Conservation (phyloP, 345 rosid species). For the Salix brachista region DNA sequence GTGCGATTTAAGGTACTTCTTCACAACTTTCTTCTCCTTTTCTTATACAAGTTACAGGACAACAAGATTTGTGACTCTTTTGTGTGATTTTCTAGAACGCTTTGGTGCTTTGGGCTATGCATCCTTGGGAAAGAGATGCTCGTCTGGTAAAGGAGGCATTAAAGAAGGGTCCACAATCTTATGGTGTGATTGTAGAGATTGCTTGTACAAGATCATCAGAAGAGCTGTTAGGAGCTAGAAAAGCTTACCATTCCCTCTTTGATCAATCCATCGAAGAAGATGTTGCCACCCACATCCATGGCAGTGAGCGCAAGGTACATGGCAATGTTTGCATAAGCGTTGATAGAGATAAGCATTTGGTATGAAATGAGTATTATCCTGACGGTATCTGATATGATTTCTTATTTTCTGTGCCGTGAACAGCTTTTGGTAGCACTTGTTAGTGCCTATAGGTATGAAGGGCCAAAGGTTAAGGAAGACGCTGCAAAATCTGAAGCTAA, state of each 20-base stretch:
- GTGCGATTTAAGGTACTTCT: constrained; percentile 62
- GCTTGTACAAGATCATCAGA: constrained; percentile 80
- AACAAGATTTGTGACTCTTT: background rate
- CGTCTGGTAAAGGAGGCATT: constrained; percentile 65
- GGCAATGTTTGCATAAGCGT: too few relatives aligned
- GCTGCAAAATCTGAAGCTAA: constrained; percentile 63
- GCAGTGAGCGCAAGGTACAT: constrained; percentile 49
- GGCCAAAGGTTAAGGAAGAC: constrained; percentile 52
- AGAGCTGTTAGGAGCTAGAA: constrained; percentile 73
- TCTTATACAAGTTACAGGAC: background rate
- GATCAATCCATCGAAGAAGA: constrained; percentile 82
- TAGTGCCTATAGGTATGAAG: constrained; percentile 92
- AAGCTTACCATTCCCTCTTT: constrained; percentile 87
- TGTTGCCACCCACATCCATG: constrained; percentile 48
- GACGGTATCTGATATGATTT: background rate
- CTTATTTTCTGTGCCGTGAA: background rate
- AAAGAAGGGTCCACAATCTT: constrained; percentile 42
- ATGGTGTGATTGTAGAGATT: constrained; percentile 59
- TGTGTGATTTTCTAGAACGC: constrained; percentile 46
- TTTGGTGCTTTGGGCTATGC: constrained; percentile 62
- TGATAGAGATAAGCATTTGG: too few relatives aligned
- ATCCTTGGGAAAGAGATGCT: constrained; percentile 97
- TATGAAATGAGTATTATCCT: background rate
- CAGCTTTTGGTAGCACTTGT: constrained; percentile 87
- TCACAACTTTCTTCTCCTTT: background rate